Percentiles rank a stretch among this genome's conserved stretches.
Evolutionary conservation across 2,329 filamentous ascomycete species (phyloP).

Genomic region (Colletotrichum aenigma): DNA sequence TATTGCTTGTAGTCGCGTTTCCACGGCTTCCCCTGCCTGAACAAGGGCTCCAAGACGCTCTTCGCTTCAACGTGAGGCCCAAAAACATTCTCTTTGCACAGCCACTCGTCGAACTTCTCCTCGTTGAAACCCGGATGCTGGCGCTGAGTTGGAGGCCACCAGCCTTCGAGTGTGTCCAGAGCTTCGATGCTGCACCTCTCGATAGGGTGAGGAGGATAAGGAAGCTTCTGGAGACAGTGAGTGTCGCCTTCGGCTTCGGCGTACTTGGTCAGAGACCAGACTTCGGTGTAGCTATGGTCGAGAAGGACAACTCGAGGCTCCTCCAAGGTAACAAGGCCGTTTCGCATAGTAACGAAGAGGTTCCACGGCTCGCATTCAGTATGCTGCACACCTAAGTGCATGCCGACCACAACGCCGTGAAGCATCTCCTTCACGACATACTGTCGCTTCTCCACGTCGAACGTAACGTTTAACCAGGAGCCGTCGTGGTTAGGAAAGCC

Average conservation of each 20-base stretch:
- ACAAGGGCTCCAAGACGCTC: not conserved
- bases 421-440: not conserved
- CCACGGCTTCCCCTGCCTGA: not conserved
- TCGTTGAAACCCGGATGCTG: no score
- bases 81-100: rapidly evolving
- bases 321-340: not conserved
- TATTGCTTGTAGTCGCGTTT: rapidly evolving
- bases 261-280: not conserved
- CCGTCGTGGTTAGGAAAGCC: no score
- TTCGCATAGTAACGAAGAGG: not conserved
- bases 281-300: not conserved
- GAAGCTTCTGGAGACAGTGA: not conserved
- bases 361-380: constrained; percentile 29
- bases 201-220: not conserved
- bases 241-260: rapidly evolving
- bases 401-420: not conserved
- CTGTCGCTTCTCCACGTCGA: no score
- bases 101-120: not conserved
- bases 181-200: not conserved
- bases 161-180: rapidly evolving
- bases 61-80: not conserved
- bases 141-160: no score
- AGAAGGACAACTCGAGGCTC: not conserved
- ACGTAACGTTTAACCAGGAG: no score
- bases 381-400: not conserved